Evolutionary conservation across 1,284 basidiomycete genomes (phyloP), one percentile per base, ranked within the genome.

Genomic region (Afroboletus lepidellus): DNA sequence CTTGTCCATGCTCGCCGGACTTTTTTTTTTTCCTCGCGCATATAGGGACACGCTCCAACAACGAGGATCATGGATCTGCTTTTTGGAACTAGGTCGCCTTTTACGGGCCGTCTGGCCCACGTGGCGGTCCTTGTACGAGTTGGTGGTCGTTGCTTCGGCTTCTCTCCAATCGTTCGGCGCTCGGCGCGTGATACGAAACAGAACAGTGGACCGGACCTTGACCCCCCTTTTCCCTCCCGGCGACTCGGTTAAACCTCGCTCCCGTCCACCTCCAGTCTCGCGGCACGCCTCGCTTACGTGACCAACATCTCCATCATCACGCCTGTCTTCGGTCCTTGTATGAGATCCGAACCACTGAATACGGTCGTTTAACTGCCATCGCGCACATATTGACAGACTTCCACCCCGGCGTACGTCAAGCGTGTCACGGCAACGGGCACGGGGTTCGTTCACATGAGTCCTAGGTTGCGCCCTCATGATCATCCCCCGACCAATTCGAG

Each of bases 341-440:
- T 49, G 53, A 61, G 61, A 61, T 61, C 56, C 59, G 57, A 58
- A 56, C 33, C 16, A 36, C 12, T 18, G 4, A 6, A 8, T 20
- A 8, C 27, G 12, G 12, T 29, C 27, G 27, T 12, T 29, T 29
- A n/a, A n/a, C n/a, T n/a, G n/a, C n/a, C n/a, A n/a, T n/a, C n/a
- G n/a, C n/a, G n/a, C n/a, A n/a, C n/a, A n/a, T n/a, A n/a, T n/a
- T n/a, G n/a, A n/a, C n/a, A n/a, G n/a, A n/a, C n/a, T n/a, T n/a
- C n/a, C n/a, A n/a, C n/a, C n/a, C n/a, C n/a, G n/a, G n/a, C n/a
- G n/a, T n/a, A n/a, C n/a, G n/a, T n/a, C n/a, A n/a, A n/a, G n/a
- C n/a, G n/a, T n/a, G n/a, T n/a, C n/a, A n/a, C n/a, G n/a, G n/a
- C n/a, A n/a, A n/a, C n/a, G n/a, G n/a, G n/a, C n/a, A n/a, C n/a